These are phyloP conservation scores for Conticribra guillardii DNA, from an alignment of 108 stramenopile genomes.

Conservation along the genomic window DNA sequence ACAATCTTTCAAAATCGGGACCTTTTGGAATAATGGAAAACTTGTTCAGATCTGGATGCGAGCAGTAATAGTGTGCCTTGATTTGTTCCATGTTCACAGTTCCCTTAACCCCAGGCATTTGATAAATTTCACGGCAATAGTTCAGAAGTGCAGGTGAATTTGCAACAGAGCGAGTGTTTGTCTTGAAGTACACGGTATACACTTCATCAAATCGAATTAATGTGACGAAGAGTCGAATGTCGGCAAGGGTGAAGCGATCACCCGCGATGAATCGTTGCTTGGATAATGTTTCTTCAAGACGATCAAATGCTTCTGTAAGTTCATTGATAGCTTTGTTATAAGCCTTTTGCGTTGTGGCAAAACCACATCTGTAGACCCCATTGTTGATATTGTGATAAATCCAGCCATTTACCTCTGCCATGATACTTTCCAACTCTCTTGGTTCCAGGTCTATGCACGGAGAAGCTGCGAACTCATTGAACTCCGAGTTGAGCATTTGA, in stretches of 20 bases:
- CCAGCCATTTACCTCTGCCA: constrained; percentile 90
- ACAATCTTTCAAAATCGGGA: constrained; percentile 61
- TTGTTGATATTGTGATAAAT: constrained; percentile 93
- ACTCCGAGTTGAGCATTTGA: constrained; percentile 94
- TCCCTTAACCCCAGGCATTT: constrained; percentile 85
- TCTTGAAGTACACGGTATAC: constrained; percentile 93
- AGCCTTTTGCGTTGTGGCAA: constrained; percentile 91
- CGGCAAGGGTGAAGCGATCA: constrained; percentile 90
- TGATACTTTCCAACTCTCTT: constrained; percentile 67
- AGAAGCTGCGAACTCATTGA: constrained; percentile 78
- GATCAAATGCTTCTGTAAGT: constrained; percentile 90
- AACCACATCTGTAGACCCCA: constrained; percentile 97
- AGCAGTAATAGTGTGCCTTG: constrained; percentile 94
- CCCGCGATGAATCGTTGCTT: constrained; percentile 83
- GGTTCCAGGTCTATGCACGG: constrained; percentile 92
- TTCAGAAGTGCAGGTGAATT: constrained; percentile 88
- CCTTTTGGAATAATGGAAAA: constrained; percentile 85
- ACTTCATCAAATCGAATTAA: constrained; percentile 94
- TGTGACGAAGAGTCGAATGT: constrained; percentile 95
- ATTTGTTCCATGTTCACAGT: constrained; percentile 95
- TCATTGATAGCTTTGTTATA: constrained; percentile 92
- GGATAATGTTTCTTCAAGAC: constrained; percentile 74
- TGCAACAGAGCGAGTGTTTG: constrained; percentile 80
- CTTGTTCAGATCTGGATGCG: constrained; percentile 85
- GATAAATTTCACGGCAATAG: constrained; percentile 96